Percentiles rank a stretch among this genome's conserved stretches.
phyloP scores from a whole-genome alignment of 768 basidiomycete species.

The Mycena chlorophos region DNA sequence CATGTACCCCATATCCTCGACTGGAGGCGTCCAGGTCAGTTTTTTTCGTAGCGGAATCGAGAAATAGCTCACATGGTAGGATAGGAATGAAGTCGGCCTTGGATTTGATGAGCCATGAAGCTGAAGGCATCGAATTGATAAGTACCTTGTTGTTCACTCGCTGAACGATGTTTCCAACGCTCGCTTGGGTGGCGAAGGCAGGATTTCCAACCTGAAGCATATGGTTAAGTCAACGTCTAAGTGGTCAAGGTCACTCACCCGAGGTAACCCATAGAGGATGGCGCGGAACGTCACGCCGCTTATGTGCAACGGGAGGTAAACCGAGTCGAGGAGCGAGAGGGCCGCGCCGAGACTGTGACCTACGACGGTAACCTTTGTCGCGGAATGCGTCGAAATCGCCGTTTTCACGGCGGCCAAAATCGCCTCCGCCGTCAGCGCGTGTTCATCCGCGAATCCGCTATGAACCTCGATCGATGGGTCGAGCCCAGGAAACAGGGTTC shows the following conservation, averaged over 20 bases:
- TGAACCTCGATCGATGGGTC: constrained; percentile 34
- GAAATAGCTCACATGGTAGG: constrained; percentile 33
- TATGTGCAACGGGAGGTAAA: constrained; percentile 29
- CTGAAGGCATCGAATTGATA: background rate
- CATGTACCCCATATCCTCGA: background rate
- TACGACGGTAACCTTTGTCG: constrained; percentile 35
- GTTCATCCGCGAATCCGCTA: constrained; percentile 33
- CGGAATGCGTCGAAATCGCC: constrained; percentile 21
- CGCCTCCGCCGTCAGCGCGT: background rate
- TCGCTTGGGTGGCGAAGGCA: constrained; percentile 55
- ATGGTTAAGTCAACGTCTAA: background rate
- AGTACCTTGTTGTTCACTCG: constrained; percentile 48
- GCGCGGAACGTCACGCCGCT: constrained; percentile 24
- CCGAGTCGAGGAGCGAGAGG: constrained; percentile 40
- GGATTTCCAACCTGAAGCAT: constrained; percentile 47
- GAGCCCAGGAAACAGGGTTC: constrained; percentile 31
- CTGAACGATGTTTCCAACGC: constrained; percentile 39
- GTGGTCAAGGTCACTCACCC: constrained; percentile 13
- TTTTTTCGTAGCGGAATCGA: constrained; percentile 35
- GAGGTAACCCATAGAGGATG: constrained; percentile 26
- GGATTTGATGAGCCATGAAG: constrained; percentile 20
- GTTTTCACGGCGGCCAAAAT: constrained; percentile 26
- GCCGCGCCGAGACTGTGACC: constrained; percentile 49
- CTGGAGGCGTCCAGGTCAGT: background rate
- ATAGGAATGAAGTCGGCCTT: constrained; percentile 37